Conservation (phyloP, 129 eudicot genomes). For the Glebionis coronaria region DNA sequence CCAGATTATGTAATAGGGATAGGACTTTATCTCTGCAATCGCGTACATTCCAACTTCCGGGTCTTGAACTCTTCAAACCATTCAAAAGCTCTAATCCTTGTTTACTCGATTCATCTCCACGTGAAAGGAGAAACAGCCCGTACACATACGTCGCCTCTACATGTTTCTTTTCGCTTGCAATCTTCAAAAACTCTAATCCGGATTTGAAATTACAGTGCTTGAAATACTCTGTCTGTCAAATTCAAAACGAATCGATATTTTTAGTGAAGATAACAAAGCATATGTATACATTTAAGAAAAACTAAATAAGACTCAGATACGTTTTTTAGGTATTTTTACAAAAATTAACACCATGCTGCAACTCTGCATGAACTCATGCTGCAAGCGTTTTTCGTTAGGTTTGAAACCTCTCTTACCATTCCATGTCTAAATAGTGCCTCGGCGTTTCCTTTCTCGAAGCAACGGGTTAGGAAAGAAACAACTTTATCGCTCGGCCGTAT, state of each 20-base stretch:
- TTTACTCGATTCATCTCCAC: background rate
- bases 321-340: background rate
- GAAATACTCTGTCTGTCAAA: slow-evolving; percentile 7
- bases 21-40: background rate
- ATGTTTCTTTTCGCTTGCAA: slow-evolving; percentile 10
- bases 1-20: background rate
- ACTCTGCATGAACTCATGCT: too few species aligned
- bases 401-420: background rate
- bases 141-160: slow-evolving; percentile 14
- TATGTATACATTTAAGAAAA: too few species aligned
- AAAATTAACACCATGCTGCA: background rate
- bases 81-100: background rate
- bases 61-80: background rate
- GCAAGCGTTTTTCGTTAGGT: background rate
- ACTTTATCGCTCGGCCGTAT: background rate
- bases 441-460: slow-evolving; percentile 17
- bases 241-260: background rate
- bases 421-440: slow-evolving; percentile 25
- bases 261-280: too few species aligned
- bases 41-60: background rate
- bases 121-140: background rate
- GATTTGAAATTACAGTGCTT: background rate
- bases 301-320: too few species aligned
- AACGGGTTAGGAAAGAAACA: background rate
- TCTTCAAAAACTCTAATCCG: slow-evolving; percentile 9